Evolutionary conservation across 371 early-diverging fungal genomes (phyloP).

Genomic region (Lichtheimia ornata): DNA sequence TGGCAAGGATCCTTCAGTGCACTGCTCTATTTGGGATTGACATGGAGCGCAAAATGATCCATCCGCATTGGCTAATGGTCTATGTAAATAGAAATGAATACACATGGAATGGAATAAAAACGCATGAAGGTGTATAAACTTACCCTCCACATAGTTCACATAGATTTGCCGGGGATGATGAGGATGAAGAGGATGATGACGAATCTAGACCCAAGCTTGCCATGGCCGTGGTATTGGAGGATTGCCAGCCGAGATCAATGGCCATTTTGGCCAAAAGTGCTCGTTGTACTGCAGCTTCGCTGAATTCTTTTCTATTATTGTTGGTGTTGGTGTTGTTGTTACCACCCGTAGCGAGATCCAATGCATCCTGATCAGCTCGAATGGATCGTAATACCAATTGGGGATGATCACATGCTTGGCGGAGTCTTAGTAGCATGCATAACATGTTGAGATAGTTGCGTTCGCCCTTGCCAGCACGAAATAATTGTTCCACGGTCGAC

Average conservation of each 20-base stretch:
- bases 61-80: not conserved
- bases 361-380: slow-evolving; percentile 40
- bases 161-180: too few relatives aligned
- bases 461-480: slow-evolving; percentile 45
- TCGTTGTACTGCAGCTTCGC: slow-evolving; percentile 21
- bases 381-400: slow-evolving; percentile 71
- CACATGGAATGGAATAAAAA: not conserved
- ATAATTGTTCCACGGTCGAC: slow-evolving; percentile 37
- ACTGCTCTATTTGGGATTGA: slow-evolving; percentile 13
- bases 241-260: slow-evolving; percentile 29
- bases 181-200: too few relatives aligned
- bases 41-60: slow-evolving; percentile 16
- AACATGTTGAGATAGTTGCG: slow-evolving; percentile 62
- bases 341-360: slow-evolving; percentile 26
- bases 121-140: not conserved
- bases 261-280: slow-evolving; percentile 30
- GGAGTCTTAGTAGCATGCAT: slow-evolving; percentile 54
- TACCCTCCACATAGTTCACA: slow-evolving; percentile 46
- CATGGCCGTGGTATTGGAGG: not conserved
- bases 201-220: not conserved
- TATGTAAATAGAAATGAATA: not conserved
- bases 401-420: slow-evolving; percentile 77
- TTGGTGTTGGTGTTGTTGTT: slow-evolving; percentile 1
- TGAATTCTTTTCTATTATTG: slow-evolving; percentile 6
- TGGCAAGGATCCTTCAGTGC: not conserved